These are phyloP conservation scores for Tympanopsis confertula DNA, from an alignment of 2,329 filamentous ascomycete species.

Conservation along the genomic window DNA sequence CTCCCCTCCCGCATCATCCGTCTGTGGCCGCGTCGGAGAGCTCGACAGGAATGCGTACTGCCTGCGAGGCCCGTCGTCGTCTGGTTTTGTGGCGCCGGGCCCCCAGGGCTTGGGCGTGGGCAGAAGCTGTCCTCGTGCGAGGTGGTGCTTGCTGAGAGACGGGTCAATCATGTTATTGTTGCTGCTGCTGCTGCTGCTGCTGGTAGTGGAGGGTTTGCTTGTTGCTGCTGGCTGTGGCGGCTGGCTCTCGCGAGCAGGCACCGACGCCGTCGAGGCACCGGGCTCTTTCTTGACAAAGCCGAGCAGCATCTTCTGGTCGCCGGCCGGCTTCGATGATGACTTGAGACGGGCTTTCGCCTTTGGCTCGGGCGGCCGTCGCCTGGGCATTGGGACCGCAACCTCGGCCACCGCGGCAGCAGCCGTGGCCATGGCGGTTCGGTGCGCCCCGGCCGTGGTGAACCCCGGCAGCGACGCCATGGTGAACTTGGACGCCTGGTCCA, in stretches of 20 bases:
- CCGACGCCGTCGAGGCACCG: slow-evolving; percentile 26
- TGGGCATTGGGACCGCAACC: slow-evolving; percentile 6
- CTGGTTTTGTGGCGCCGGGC: slow-evolving; percentile 11
- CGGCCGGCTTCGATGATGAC: slow-evolving; percentile 9
- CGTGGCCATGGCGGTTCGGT: slow-evolving; percentile 28
- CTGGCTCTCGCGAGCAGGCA: no score
- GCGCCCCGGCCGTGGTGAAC: slow-evolving; percentile 50
- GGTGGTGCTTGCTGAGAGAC: slow-evolving; percentile 4
- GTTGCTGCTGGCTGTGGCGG: no score
- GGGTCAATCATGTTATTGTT: no score
- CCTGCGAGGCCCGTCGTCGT: slow-evolving; percentile 18
- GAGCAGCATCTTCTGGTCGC: slow-evolving; percentile 12
- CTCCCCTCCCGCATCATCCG: slow-evolving; percentile 8
- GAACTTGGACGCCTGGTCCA: slow-evolving; percentile 45
- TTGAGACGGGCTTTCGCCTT: slow-evolving; percentile 7
- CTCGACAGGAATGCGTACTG: slow-evolving; percentile 48
- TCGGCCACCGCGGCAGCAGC: slow-evolving; percentile 17
- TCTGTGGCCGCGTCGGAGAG: slow-evolving; percentile 30
- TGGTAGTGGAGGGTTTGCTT: no score
- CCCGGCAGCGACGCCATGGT: slow-evolving; percentile 44
- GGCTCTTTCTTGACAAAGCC: slow-evolving; percentile 4
- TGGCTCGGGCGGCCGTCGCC: slow-evolving; percentile 3
- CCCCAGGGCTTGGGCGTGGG: slow-evolving; percentile 21
- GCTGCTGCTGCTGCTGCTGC: no score
- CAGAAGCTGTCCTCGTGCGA: slow-evolving; percentile 10